Percentiles rank a stretch among this genome's conserved stretches.
phyloP scores from a whole-genome alignment of 2,329 filamentous ascomycete genomes.

The Hypoxylon sp. region DNA sequence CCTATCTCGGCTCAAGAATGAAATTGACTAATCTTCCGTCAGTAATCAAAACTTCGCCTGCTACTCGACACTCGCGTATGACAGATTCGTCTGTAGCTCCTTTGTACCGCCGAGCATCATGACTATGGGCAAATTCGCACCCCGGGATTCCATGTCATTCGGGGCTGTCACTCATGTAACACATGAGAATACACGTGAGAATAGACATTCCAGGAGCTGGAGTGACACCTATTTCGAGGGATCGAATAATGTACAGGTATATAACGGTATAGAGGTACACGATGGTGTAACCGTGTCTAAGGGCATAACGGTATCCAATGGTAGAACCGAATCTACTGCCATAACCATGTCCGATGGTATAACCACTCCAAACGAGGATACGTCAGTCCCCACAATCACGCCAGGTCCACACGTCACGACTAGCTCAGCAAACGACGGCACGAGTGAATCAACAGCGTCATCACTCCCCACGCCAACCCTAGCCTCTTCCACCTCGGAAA shows the following conservation, averaged over 20 bases:
- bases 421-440: not conserved
- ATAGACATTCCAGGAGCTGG: not conserved
- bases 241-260: not conserved
- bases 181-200: not conserved
- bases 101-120: not conserved
- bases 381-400: not conserved
- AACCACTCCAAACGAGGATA: not conserved
- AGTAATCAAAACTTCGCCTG: constrained; percentile 21
- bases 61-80: constrained; percentile 1
- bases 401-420: not conserved
- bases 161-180: not conserved
- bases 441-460: not conserved
- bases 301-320: too few species aligned
- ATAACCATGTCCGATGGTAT: not conserved
- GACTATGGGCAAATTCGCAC: not conserved
- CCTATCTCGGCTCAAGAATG: not conserved
- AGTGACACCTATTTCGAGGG: not conserved
- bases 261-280: not conserved
- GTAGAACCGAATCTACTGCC: too few species aligned
- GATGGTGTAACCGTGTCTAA: not conserved
- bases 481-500: not conserved
- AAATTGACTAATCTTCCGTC: constrained; percentile 3
- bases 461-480: not conserved
- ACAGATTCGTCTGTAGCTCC: constrained; percentile 17
- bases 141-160: not conserved